Base-by-base conservation (phyloP, 805 yeast species). In the Hanseniaspora pseudoguilliermondii region DNA sequence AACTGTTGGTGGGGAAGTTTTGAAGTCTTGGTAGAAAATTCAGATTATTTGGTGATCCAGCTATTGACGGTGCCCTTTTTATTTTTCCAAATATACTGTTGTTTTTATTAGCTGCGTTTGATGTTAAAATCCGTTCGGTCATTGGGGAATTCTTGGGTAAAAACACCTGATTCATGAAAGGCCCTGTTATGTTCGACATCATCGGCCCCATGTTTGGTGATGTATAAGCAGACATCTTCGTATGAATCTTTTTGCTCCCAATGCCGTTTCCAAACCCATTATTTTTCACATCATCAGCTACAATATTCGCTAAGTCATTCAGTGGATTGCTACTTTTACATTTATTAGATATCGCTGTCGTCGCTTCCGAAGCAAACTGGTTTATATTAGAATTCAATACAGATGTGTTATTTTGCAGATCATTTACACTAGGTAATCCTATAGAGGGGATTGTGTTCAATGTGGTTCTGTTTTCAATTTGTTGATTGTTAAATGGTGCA, bases 241-340 rank as follows among this genome's bases (percentile, higher is more conserved):
- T 7, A 16, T 13, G n/a, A 23, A 13, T 16, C 25, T 16, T 11
- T 29, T 42, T 44, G 49, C 20, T 34, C 4, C 18, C 38, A 46
- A 32, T 32, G 25, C 32, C 32, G 3, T 25, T 23, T 5, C 40
- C 20, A 1, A 46, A 34, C 8, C 44, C 44, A 46, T 29, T 53
- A 46, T 13, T 39, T 44, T 27, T 44, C 7, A 36, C 13, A 13
- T 53, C 50, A 29, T 53, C 43, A 34, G 47, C 41, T 4, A 46
- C 56, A 11, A 46, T 41, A 38, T 23, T 20, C 1, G 56, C 50
- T 9, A 53, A 23, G 21, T 52, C 55, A 20, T 52, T 52, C 11
- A 52, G 21, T 44, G 49, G 39, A 10, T 40, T 23, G 11, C 18
- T 46, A 15, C 16, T 46, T 16, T 34, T 46, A 27, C 6, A 1